Conservation (phyloP, 306 rosid genomes). For the Trifolium repens region DNA sequence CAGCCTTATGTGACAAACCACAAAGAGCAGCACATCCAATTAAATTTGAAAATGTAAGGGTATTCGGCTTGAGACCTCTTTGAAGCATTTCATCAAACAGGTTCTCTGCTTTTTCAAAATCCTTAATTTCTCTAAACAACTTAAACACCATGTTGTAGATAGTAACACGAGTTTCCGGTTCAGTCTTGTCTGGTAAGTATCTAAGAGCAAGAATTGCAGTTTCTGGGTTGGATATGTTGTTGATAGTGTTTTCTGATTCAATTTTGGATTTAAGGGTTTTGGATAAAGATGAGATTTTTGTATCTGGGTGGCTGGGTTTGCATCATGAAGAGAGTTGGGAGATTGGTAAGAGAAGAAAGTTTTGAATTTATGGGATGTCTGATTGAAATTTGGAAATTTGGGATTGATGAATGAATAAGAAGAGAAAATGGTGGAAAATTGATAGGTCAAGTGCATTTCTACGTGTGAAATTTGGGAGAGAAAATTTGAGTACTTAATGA, state of each 20-base stretch:
- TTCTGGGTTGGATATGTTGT: slow-evolving; percentile 55
- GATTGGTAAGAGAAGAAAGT: slow-evolving; percentile 50
- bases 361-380: slow-evolving; percentile 37
- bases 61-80: slow-evolving; percentile 70
- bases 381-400: slow-evolving; percentile 27
- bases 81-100: slow-evolving; percentile 78
- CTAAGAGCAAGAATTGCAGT: slow-evolving; percentile 58
- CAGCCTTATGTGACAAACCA: slow-evolving; percentile 63
- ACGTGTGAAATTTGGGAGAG: too few relatives aligned
- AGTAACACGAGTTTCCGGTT: slow-evolving; percentile 53
- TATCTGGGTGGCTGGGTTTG: slow-evolving; percentile 39
- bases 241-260: slow-evolving; percentile 39
- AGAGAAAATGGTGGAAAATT: too few relatives aligned
- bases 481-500: too few relatives aligned
- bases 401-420: slow-evolving; percentile 31
- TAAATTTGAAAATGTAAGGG: slow-evolving; percentile 71
- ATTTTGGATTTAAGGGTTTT: slow-evolving; percentile 50
- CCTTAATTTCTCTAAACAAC: slow-evolving; percentile 59
- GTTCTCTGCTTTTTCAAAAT: slow-evolving; percentile 70
- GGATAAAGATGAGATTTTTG: slow-evolving; percentile 47
- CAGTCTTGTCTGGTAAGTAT: slow-evolving; percentile 52
- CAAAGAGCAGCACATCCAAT: slow-evolving; percentile 73
- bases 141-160: slow-evolving; percentile 73
- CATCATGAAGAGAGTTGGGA: slow-evolving; percentile 25
- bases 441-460: too few relatives aligned